Conservation (phyloP, 768 basidiomycete genomes). For the Lactifluus rugatus region DNA sequence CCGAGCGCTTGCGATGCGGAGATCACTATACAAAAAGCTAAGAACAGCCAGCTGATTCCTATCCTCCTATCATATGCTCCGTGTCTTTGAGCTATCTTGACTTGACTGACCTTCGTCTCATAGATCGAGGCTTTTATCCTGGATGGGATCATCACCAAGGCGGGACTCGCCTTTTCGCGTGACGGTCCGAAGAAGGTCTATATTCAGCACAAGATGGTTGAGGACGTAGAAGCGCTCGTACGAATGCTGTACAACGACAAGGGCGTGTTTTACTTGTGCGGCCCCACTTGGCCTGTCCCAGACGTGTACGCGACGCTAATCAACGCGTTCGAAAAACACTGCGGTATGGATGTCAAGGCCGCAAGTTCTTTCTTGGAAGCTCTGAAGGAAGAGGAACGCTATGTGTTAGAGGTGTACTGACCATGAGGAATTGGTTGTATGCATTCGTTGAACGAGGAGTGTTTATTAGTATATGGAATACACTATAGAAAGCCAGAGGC, state of each 20-base stretch:
- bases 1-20: conserved; percentile 18
- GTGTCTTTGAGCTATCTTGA: background rate
- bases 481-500: background rate
- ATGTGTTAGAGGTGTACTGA: conserved; percentile 77
- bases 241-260: conserved; percentile 60
- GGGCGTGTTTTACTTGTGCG: conserved; percentile 93
- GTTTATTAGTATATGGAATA: background rate
- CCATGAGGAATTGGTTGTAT: background rate
- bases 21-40: conserved; percentile 12
- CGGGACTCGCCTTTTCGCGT: conserved; percentile 94
- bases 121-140: conserved; percentile 83
- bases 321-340: conserved; percentile 63
- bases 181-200: conserved; percentile 91
- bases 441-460: background rate
- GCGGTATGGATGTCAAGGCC: conserved; percentile 47
- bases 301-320: conserved; percentile 94
- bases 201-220: conserved; percentile 97
- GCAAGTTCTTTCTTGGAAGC: conserved; percentile 82
- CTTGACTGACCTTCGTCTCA: background rate
- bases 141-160: conserved; percentile 75
- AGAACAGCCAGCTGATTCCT: conserved; percentile 20
- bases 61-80: background rate
- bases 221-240: conserved; percentile 73
- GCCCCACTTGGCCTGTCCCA: conserved; percentile 99
- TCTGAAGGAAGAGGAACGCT: conserved; percentile 93